These are phyloP conservation scores for Pichia cactophila DNA, from an alignment of 1,139 yeast genomes.

Conservation along the genomic window DNA sequence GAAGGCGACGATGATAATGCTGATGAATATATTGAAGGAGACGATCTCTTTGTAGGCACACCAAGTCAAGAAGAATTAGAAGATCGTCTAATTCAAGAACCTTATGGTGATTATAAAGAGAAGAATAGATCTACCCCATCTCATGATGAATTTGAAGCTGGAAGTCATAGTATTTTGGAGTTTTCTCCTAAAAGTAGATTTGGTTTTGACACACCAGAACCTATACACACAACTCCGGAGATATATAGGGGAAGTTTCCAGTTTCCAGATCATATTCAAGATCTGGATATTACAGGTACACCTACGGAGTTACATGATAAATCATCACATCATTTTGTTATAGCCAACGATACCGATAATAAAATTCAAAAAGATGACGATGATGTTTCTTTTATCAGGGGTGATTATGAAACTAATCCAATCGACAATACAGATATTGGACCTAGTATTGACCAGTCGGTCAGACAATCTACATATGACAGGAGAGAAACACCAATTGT, in stretches of 20 bases:
- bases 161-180: conserved; percentile 7
- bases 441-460: background rate
- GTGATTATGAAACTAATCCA: background rate
- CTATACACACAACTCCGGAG: background rate
- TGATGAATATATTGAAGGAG: background rate
- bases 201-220: background rate
- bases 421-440: background rate
- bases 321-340: background rate
- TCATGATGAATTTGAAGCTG: background rate
- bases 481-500: conserved; percentile 45
- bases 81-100: background rate
- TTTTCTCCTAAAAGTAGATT: conserved; percentile 10
- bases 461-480: conserved; percentile 23
- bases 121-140: background rate
- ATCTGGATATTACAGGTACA: background rate
- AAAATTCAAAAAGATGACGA: background rate
- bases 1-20: background rate
- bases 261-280: background rate
- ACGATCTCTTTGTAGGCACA: background rate
- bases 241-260: background rate
- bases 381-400: background rate
- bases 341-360: background rate
- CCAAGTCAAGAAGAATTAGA: background rate
- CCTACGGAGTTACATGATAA: background rate
- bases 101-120: background rate